Evolutionary conservation across 768 basidiomycete species (phyloP).

Genomic region (Termitomyces sp.): DNA sequence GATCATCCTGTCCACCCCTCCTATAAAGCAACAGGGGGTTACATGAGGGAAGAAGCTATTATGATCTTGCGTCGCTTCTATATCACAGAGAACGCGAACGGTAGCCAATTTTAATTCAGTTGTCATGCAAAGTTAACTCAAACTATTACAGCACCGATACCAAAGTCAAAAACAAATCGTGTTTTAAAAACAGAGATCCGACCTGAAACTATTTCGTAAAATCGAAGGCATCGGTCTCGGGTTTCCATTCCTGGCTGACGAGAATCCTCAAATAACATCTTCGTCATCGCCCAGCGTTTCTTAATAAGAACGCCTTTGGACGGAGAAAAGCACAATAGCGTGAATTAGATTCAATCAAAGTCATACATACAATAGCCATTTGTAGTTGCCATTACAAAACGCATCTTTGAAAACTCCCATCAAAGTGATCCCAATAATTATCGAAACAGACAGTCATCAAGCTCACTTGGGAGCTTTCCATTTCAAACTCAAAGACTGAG

Average conservation of each 20-base stretch:
- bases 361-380: neutral
- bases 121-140: neutral
- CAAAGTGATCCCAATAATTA: constrained; percentile 6
- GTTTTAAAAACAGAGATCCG: constrained; percentile 79
- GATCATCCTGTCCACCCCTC: constrained; percentile 67
- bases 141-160: constrained; percentile 64
- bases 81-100: constrained; percentile 89
- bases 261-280: neutral
- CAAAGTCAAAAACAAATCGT: constrained; percentile 82
- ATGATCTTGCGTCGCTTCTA: constrained; percentile 85
- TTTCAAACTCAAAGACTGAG: constrained; percentile 53
- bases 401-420: neutral
- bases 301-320: neutral
- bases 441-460: constrained; percentile 4
- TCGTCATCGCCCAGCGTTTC: neutral
- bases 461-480: constrained; percentile 24
- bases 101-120: constrained; percentile 30
- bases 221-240: neutral
- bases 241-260: neutral
- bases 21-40: constrained; percentile 73
- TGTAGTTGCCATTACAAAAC: neutral
- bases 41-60: constrained; percentile 78
- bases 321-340: neutral
- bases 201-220: constrained; percentile 10
- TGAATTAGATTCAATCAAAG: neutral